Evolutionary conservation across 208 protist genomes (phyloP).

Genomic region (Trypanosoma brucei): DNA sequence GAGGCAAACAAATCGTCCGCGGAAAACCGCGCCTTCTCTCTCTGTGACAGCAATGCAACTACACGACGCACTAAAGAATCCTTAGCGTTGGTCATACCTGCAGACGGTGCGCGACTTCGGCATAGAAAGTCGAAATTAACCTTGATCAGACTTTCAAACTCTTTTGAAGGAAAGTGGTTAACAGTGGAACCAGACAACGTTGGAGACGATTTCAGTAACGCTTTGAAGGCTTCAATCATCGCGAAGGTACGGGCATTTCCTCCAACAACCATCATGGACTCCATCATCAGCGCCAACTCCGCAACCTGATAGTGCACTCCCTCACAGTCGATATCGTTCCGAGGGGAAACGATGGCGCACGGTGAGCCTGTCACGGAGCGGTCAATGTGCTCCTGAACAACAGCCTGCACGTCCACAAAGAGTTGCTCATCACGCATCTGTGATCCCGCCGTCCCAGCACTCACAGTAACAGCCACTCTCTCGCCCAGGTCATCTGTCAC

Average conservation of each 20-base stretch:
- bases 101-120: slow-evolving; percentile 50
- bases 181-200: slow-evolving; percentile 35
- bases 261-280: slow-evolving; percentile 68
- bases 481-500: no score
- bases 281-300: slow-evolving; percentile 67
- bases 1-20: slow-evolving; percentile 1
- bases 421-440: not conserved
- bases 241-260: slow-evolving; percentile 71
- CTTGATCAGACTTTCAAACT: slow-evolving; percentile 59
- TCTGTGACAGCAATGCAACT: slow-evolving; percentile 24
- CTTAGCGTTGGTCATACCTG: slow-evolving; percentile 74
- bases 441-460: not conserved
- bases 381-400: slow-evolving; percentile 1
- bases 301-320: slow-evolving; percentile 70
- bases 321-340: not conserved
- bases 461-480: no score
- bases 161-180: slow-evolving; percentile 35
- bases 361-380: not conserved
- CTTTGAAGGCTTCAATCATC: slow-evolving; percentile 55
- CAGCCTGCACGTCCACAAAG: not conserved
- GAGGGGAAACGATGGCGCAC: not conserved
- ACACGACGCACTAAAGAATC: slow-evolving; percentile 55
- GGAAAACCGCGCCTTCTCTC: slow-evolving; percentile 1
- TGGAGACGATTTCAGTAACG: slow-evolving; percentile 48
- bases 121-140: slow-evolving; percentile 68